A percentile compares a stretch with the other conserved stretches of the same genome.
Evolutionary conservation across 2,329 filamentous ascomycete genomes (phyloP).

Genomic region (Exophiala bonariae): DNA sequence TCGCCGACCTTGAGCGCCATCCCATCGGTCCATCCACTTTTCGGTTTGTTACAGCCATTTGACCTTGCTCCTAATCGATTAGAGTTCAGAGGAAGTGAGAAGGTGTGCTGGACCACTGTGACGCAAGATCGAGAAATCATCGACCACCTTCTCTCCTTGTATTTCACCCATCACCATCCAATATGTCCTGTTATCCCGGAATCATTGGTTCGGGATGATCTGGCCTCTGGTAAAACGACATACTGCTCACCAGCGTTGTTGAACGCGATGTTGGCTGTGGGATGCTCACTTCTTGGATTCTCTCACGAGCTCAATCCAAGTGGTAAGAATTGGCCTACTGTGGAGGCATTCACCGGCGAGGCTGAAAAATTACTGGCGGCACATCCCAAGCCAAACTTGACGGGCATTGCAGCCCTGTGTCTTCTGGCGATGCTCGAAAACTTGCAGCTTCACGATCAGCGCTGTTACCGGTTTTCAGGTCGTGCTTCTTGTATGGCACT

Average conservation of each 20-base stretch:
- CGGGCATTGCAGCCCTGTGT: neutral
- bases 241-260: constrained; percentile 2
- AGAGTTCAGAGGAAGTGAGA: neutral
- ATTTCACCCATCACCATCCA: too few species aligned
- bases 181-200: constrained; percentile 4
- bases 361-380: neutral
- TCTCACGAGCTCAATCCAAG: neutral
- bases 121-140: too few species aligned
- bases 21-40: too few species aligned
- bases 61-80: neutral
- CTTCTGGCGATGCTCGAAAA: constrained; percentile 4
- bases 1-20: too few species aligned
- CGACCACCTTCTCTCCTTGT: too few species aligned
- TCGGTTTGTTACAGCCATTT: constrained; percentile 5
- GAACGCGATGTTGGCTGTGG: neutral
- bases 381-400: constrained; percentile 3
- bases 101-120: constrained; percentile 2
- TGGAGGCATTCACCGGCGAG: neutral
- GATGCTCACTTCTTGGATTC: constrained; percentile 2
- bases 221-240: constrained; percentile 1
- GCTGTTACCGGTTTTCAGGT: too few species aligned
- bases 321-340: neutral
- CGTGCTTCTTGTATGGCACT: too few species aligned
- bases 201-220: constrained; percentile 1
- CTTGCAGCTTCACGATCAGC: too few species aligned